Evolutionary conservation across 768 basidiomycete species (phyloP).

Genomic region (Tulasnella sp.): DNA sequence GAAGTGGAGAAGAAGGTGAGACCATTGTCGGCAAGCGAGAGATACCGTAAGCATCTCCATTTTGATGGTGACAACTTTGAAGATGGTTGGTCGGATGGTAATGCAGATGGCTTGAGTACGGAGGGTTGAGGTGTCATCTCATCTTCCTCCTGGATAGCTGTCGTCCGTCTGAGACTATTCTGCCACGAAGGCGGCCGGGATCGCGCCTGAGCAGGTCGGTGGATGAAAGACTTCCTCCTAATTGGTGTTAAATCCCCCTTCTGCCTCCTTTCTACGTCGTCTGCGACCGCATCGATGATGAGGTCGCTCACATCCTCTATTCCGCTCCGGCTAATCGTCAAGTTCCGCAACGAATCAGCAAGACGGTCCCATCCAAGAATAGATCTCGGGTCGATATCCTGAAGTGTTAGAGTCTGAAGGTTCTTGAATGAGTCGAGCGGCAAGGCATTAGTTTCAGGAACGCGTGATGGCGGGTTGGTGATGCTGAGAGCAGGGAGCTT

Average conservation of each 20-base stretch:
- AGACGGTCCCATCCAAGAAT: slow-evolving; percentile 78
- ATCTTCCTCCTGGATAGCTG: slow-evolving; percentile 19
- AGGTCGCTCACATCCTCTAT: slow-evolving; percentile 71
- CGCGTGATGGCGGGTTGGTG: slow-evolving; percentile 48
- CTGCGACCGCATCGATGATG: slow-evolving; percentile 64
- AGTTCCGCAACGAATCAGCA: slow-evolving; percentile 54
- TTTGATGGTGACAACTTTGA: slow-evolving; percentile 44
- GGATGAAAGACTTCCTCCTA: neutral
- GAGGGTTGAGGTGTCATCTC: slow-evolving; percentile 27
- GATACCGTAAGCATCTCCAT: slow-evolving; percentile 66
- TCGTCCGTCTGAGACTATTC: slow-evolving; percentile 1
- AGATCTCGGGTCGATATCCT: slow-evolving; percentile 72
- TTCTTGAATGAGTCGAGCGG: slow-evolving; percentile 83
- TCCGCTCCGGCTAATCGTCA: slow-evolving; percentile 71
- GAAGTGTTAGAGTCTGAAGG: slow-evolving; percentile 60
- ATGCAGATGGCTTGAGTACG: slow-evolving; percentile 15
- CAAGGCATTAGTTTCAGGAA: slow-evolving; percentile 45
- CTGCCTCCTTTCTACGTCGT: slow-evolving; percentile 57
- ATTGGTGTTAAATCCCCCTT: slow-evolving; percentile 6
- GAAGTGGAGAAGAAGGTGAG: slow-evolving; percentile 70
- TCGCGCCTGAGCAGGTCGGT: neutral
- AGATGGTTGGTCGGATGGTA: neutral
- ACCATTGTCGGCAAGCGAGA: slow-evolving; percentile 70
- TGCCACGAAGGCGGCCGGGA: slow-evolving; percentile 15
- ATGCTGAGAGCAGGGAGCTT: slow-evolving; percentile 73